phyloP scores from a whole-genome alignment of 306 rosid species.

The Sindora glabra region DNA sequence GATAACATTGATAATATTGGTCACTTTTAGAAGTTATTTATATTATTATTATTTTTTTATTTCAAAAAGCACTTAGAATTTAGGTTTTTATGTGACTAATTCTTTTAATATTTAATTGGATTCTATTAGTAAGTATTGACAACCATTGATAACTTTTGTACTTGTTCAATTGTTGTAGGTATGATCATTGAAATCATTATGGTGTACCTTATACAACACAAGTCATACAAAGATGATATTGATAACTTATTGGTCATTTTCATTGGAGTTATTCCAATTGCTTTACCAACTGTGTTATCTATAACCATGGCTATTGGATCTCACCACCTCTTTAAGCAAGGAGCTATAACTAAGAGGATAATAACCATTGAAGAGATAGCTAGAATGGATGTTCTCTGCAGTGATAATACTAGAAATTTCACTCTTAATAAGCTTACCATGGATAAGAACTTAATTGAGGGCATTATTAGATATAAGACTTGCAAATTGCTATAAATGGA shows the following conservation, averaged over 20 bases:
- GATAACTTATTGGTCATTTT: constrained; percentile 86
- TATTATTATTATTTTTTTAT: too few relatives aligned
- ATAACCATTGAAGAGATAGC: constrained; percentile 98
- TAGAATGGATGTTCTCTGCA: constrained; percentile 89
- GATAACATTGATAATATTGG: constrained; percentile 93
- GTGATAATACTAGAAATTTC: constrained; percentile 94
- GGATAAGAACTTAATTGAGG: constrained; percentile 77
- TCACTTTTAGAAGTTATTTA: constrained; percentile 77
- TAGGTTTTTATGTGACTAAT: constrained; percentile 1
- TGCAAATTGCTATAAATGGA: too few relatives aligned
- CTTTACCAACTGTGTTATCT: constrained; percentile 95
- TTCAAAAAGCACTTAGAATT: not conserved
- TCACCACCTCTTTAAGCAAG: constrained; percentile 77
- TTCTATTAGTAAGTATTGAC: constrained; percentile 74
- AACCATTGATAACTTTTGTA: constrained; percentile 84
- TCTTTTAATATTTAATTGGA: not conserved
- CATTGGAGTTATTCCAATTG: constrained; percentile 93
- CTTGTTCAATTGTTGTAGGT: constrained; percentile 75
- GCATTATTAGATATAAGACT: too few relatives aligned
- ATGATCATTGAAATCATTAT: constrained; percentile 76
- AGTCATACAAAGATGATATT: constrained; percentile 79
- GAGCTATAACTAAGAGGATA: constrained; percentile 96
- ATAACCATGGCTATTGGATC: constrained; percentile 97
- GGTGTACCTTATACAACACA: constrained; percentile 59
- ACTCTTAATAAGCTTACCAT: constrained; percentile 88